Evolutionary conservation across 371 early-diverging fungal species (phyloP).

Genomic region (Phascolomyces articulosus): DNA sequence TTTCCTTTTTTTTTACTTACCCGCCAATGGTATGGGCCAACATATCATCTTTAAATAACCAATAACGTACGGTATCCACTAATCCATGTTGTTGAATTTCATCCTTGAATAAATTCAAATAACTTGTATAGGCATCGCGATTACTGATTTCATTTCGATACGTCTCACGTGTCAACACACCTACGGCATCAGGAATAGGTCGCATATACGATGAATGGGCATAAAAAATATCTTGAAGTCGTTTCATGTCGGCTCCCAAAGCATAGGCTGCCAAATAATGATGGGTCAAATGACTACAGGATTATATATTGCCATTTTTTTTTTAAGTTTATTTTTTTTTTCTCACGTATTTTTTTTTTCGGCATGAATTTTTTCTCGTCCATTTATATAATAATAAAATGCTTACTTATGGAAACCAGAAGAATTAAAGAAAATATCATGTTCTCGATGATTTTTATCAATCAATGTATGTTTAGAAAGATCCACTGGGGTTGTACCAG

Average conservation of each 20-base stretch:
- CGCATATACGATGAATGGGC: slow-evolving; percentile 34
- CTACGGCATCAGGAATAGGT: slow-evolving; percentile 25
- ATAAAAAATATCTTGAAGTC: slow-evolving; percentile 52
- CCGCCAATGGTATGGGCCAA: slow-evolving; percentile 46
- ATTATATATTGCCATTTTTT: not conserved
- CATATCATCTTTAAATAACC: slow-evolving; percentile 45
- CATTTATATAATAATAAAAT: too few species aligned
- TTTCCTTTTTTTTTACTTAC: too few species aligned
- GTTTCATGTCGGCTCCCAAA: slow-evolving; percentile 45
- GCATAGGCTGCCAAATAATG: not conserved
- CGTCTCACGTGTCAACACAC: slow-evolving; percentile 35
- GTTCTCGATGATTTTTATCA: slow-evolving; percentile 1
- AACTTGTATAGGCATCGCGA: slow-evolving; percentile 45
- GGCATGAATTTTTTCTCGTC: too few species aligned
- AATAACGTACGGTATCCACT: slow-evolving; percentile 42
- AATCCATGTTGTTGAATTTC: slow-evolving; percentile 47
- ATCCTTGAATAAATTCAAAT: slow-evolving; percentile 43
- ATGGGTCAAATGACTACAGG: slow-evolving; percentile 1
- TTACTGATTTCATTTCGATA: slow-evolving; percentile 39
- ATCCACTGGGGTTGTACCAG: not conserved
- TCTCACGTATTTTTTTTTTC: too few species aligned
- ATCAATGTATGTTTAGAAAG: slow-evolving; percentile 6
- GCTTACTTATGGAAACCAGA: slow-evolving; percentile 8
- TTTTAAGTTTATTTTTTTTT: not conserved
- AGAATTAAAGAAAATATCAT: not conserved